Evolutionary conservation across 2,329 filamentous ascomycete species (phyloP), one percentile per base, ranked within the genome.

Genomic region (Massarina eburnea): DNA sequence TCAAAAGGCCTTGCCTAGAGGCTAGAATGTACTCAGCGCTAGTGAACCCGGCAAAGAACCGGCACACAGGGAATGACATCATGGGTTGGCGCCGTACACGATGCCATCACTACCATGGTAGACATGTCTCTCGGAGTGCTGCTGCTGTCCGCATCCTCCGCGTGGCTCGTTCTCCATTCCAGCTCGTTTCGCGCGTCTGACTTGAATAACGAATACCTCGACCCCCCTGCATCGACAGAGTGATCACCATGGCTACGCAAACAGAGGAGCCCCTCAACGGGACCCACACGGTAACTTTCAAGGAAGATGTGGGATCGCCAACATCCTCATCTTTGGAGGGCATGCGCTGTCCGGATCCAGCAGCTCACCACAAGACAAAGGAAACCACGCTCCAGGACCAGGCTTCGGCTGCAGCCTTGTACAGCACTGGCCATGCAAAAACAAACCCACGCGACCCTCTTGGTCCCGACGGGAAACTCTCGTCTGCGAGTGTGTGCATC

Each of bases 381-480:
- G 54, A 55, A 48, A 61, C 55, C 41, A 62, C 64, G 36, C 62
- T 77, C 18, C 74, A 76, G 48, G 71, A 75, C 40, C 72, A 75
- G 51, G 83, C 83, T 54, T 82, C 82, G n/a, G 78, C 76, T 9
- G 81, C 83, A 48, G 83, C 83, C 5, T 68, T 85, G 12, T 81
- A 81, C 62, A 79, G 74, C 39, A 80, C 76, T 12, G 73, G 76
- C 37, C 59, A 64, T 20, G 57, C 58, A 10, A 57, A 54, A 57
- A 42, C 64, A 46, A 48, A 58, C 50, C 54, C 51, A 41, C 52
- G 54, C 29, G 67, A 66, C 37, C 64, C 72, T 21, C 71, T 82
- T 8, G 79, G 77, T 42, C 63, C 73, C 22, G 74, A 82, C 59
- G 75, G 78, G 50, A 81, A 76, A 70, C 72, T 83, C 22, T 82